Percentiles rank a stretch among this genome's conserved stretches.
Conservation (phyloP, 176 grass and related monocot species). For the Dendrocalamus sinicus region DNA sequence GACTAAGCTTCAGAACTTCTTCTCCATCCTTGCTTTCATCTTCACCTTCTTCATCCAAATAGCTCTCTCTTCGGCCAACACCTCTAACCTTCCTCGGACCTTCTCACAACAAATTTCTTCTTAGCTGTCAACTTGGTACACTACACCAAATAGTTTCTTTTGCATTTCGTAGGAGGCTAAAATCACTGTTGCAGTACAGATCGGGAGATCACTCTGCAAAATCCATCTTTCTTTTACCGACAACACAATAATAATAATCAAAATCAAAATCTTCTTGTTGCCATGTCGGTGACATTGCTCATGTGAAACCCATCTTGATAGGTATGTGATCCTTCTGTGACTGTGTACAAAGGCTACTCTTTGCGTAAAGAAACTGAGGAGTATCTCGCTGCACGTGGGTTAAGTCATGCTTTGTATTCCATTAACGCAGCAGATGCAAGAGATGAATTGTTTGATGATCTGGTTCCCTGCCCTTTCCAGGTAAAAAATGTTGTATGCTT, state of each 20-base stretch:
- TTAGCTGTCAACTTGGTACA: not conserved
- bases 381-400: conserved; percentile 55
- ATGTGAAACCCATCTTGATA: conserved; percentile 3
- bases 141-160: not conserved
- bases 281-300: not conserved
- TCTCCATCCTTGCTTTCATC: too few species aligned
- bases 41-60: too few species aligned
- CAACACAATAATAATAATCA: not conserved
- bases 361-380: conserved; percentile 75
- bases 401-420: conserved; percentile 67
- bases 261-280: not conserved
- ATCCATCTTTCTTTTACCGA: not conserved
- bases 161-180: not conserved
- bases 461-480: conserved; percentile 80
- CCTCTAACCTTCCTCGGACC: too few species aligned
- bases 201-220: not conserved
- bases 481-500: conserved; percentile 36
- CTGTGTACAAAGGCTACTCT: conserved; percentile 74
- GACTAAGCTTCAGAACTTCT: too few species aligned
- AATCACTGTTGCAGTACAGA: not conserved
- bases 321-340: conserved; percentile 71
- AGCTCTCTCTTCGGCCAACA: too few species aligned
- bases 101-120: not conserved
- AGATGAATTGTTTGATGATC: conserved; percentile 68
- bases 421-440: conserved; percentile 64